These are phyloP conservation scores for Amanita muscaria DNA, from an alignment of 768 basidiomycete genomes.

Conservation along the genomic window DNA sequence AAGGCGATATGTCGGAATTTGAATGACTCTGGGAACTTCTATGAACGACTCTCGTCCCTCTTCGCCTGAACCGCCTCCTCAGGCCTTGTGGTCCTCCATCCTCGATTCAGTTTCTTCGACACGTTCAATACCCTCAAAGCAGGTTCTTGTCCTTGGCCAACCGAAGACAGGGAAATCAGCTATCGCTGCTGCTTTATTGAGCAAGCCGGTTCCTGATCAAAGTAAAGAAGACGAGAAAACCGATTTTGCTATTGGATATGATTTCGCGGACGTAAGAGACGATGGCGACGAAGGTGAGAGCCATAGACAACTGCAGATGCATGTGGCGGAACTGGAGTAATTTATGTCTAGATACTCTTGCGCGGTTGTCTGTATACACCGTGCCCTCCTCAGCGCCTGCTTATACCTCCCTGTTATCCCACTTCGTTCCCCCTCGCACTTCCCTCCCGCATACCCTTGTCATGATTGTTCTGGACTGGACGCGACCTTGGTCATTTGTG, in stretches of 20 bases:
- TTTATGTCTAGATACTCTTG: constrained; percentile 63
- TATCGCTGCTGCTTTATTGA: constrained; percentile 60
- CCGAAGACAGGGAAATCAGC: constrained; percentile 73
- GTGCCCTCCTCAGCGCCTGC: constrained; percentile 72
- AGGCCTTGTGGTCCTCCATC: constrained; percentile 90
- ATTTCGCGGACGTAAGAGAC: constrained; percentile 84
- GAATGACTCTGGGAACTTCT: background rate
- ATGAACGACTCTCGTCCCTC: constrained; percentile 49
- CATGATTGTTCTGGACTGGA: constrained; percentile 91
- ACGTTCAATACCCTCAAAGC: constrained; percentile 77
- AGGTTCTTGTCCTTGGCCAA: constrained; percentile 77
- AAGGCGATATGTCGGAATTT: constrained; percentile 3
- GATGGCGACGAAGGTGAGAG: constrained; percentile 87
- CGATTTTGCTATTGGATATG: constrained; percentile 87
- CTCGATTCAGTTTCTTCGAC: constrained; percentile 79
- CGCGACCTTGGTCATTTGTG: constrained; percentile 85
- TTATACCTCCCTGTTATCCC: constrained; percentile 64
- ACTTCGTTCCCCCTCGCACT: constrained; percentile 66
- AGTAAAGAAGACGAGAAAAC: constrained; percentile 48
- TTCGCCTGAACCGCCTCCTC: constrained; percentile 66
- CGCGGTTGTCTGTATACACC: constrained; percentile 85
- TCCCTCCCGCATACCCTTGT: constrained; percentile 65
- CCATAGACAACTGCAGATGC: background rate
- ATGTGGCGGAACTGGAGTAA: no score
- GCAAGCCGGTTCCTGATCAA: constrained; percentile 52